A percentile compares a stretch with the other conserved stretches of the same genome.
These are phyloP conservation scores for Millerozyma acaciae DNA, from an alignment of 805 yeast species.

Conservation along the genomic window DNA sequence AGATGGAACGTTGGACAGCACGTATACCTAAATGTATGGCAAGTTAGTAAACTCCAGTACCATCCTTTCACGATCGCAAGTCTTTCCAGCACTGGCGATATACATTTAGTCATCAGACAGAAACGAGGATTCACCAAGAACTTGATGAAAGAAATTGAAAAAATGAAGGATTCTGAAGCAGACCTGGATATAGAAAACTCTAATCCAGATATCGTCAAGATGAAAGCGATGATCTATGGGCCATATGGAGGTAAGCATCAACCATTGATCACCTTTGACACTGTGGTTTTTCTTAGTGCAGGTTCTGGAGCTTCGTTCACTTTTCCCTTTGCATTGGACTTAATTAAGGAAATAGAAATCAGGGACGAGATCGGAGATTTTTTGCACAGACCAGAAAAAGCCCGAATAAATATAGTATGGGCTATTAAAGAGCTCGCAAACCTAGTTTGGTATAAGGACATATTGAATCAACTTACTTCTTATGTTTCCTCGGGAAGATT, in stretches of 20 bases:
- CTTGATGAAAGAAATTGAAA: conserved; percentile 24
- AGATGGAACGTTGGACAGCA: conserved; percentile 50
- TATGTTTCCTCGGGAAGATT: conserved; percentile 20
- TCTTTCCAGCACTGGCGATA: conserved; percentile 33
- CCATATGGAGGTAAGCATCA: conserved; percentile 45
- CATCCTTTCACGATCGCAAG: conserved; percentile 49
- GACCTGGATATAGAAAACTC: conserved; percentile 1
- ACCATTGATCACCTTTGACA: conserved; percentile 39
- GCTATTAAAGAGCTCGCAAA: conserved; percentile 21
- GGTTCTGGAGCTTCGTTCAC: conserved; percentile 48
- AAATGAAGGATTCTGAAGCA: conserved; percentile 16
- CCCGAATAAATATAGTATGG: conserved; percentile 32
- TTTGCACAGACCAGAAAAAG: conserved; percentile 26
- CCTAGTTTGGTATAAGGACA: conserved; percentile 34
- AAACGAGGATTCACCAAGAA: conserved; percentile 42
- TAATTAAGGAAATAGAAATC: conserved; percentile 24
- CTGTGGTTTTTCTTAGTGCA: conserved; percentile 33
- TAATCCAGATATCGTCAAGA: conserved; percentile 8
- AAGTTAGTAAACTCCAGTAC: conserved; percentile 34
- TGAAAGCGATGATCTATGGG: conserved; percentile 41
- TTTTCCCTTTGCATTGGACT: conserved; percentile 42
- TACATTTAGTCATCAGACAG: conserved; percentile 38
- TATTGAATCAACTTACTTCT: conserved; percentile 25
- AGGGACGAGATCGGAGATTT: conserved; percentile 27
- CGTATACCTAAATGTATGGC: conserved; percentile 37